A percentile compares a stretch with the other conserved stretches of the same genome.
Evolutionary conservation across 31 red algal genomes (phyloP).

Genomic region (Odonthalia washingtoniensis): DNA sequence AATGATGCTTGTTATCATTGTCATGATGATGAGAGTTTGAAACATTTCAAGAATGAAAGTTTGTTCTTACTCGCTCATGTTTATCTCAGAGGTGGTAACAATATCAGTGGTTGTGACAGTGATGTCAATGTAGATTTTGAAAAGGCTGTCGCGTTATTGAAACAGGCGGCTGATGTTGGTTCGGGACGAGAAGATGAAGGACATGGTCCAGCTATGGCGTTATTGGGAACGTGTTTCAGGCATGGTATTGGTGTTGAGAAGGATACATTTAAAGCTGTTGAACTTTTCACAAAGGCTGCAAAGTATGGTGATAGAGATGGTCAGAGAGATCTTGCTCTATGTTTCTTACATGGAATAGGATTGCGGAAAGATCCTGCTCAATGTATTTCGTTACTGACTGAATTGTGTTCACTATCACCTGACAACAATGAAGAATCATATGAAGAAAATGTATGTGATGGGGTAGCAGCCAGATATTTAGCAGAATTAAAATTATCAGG

Average conservation of each 20-base stretch:
- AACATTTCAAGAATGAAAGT: background rate
- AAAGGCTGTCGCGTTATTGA: conserved; percentile 24
- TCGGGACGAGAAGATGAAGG: conserved; percentile 5
- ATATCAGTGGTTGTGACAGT: conserved; percentile 26
- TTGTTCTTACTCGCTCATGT: background rate
- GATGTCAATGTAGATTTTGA: background rate
- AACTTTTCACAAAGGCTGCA: conserved; percentile 49
- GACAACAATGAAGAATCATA: background rate
- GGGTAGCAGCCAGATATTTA: background rate
- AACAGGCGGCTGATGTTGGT: conserved; percentile 26
- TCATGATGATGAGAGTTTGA: background rate
- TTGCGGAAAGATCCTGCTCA: background rate
- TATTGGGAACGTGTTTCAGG: conserved; percentile 45
- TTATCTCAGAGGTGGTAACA: conserved; percentile 7
- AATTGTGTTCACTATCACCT: background rate
- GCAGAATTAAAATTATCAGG: background rate
- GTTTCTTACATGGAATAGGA: conserved; percentile 26
- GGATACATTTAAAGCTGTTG: conserved; percentile 33
- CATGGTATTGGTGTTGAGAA: conserved; percentile 38
- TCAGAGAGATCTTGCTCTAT: conserved; percentile 30
- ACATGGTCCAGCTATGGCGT: conserved; percentile 24
- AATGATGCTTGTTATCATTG: background rate
- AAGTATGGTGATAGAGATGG: conserved; percentile 29
- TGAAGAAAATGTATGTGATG: no score
- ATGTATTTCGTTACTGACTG: background rate